These are phyloP conservation scores for Calycina herbarum DNA, from an alignment of 2,329 filamentous ascomycete species.

Conservation along the genomic window DNA sequence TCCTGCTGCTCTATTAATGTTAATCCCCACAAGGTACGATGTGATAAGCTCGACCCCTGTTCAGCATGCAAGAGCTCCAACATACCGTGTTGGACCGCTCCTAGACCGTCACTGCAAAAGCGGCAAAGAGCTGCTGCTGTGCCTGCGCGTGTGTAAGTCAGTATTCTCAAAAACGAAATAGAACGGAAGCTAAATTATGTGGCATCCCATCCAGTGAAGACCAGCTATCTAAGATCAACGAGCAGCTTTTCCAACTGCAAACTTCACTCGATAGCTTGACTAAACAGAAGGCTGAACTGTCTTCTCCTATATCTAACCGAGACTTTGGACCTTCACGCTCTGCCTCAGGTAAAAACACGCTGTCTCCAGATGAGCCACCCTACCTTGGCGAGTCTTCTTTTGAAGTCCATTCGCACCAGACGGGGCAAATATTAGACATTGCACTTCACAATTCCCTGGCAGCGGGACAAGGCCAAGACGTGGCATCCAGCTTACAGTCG, in stretches of 20 bases:
- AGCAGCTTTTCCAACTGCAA: neutral
- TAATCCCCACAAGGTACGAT: constrained; percentile 13
- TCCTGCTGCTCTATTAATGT: too few species aligned
- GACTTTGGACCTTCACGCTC: neutral
- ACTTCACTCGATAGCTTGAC: constrained; percentile 11
- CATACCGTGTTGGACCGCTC: constrained; percentile 18
- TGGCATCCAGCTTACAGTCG: constrained; percentile 14
- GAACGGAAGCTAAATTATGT: too few species aligned
- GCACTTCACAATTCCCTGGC: neutral
- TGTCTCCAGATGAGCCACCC: constrained; percentile 4
- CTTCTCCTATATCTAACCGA: constrained; percentile 13
- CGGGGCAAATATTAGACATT: constrained; percentile 14
- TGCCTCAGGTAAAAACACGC: neutral
- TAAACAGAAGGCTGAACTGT: constrained; percentile 13
- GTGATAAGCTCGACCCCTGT: constrained; percentile 20
- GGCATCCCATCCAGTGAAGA: too few species aligned
- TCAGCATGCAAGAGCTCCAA: constrained; percentile 17
- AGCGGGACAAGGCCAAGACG: constrained; percentile 5
- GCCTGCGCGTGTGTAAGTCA: too few species aligned
- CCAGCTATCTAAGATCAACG: too few species aligned
- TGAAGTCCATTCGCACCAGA: constrained; percentile 20
- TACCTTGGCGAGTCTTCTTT: constrained; percentile 21
- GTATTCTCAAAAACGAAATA: too few species aligned
- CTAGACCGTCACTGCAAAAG: constrained; percentile 7
- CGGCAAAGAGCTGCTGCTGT: constrained; percentile 7